phyloP scores from a whole-genome alignment of 2,329 filamentous ascomycete genomes.

The Elsinoe fawcettii region DNA sequence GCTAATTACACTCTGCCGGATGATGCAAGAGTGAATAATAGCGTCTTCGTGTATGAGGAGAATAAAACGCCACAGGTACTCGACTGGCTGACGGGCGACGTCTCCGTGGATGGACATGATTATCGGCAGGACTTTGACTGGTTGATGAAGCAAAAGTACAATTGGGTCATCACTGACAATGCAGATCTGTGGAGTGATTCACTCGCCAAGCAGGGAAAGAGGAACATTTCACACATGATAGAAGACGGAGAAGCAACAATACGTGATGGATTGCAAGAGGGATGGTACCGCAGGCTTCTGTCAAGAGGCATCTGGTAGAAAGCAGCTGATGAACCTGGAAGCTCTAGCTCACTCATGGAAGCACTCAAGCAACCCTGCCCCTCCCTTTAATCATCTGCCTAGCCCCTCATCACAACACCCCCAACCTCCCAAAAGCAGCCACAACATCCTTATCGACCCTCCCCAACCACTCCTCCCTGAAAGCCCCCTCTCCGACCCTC shows the following conservation, averaged over 20 bases:
- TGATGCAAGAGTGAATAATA: constrained; percentile 61
- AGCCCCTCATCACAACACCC: constrained; percentile 25
- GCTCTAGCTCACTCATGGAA: too few relatives aligned
- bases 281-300: not conserved
- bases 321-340: too few relatives aligned
- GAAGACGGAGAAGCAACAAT: constrained; percentile 15
- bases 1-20: constrained; percentile 50
- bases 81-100: constrained; percentile 16
- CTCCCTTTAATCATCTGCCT: too few relatives aligned
- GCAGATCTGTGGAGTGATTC: constrained; percentile 20
- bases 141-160: constrained; percentile 19
- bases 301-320: not conserved
- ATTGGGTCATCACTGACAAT: constrained; percentile 22
- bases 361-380: too few relatives aligned
- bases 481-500: constrained; percentile 56
- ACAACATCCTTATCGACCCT: constrained; percentile 70
- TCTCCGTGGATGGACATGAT: constrained; percentile 19
- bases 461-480: constrained; percentile 60
- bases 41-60: constrained; percentile 16
- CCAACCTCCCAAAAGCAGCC: constrained; percentile 48
- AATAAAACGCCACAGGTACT: constrained; percentile 16
- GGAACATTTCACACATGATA: constrained; percentile 19
- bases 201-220: constrained; percentile 17
- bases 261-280: not conserved
- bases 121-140: constrained; percentile 20